phyloP scores from a whole-genome alignment of 352 stramenopile genomes.

The Globisporangium paroecandrum region DNA sequence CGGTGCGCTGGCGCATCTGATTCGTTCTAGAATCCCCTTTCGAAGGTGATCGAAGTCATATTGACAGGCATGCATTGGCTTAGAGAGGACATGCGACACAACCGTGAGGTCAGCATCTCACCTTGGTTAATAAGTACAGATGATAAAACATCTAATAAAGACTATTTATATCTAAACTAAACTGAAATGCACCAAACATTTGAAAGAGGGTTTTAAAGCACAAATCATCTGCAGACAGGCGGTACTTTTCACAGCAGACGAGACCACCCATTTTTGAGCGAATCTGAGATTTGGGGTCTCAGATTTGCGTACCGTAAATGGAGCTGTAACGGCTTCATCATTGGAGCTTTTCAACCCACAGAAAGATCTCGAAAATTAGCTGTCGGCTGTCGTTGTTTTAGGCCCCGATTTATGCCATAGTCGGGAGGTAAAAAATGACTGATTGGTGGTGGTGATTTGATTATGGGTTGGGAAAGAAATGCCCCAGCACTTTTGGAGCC shows the following conservation, averaged over 20 bases:
- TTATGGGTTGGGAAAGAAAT: background rate
- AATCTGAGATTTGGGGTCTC: background rate
- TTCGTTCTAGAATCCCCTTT: conserved; percentile 4
- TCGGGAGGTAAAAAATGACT: background rate
- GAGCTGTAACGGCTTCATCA: background rate
- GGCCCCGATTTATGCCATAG: background rate
- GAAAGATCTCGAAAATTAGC: background rate
- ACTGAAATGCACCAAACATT: no score
- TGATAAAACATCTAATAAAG: no score
- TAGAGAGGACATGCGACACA: background rate
- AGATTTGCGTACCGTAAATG: background rate
- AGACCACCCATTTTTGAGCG: background rate
- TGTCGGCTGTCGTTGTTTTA: background rate
- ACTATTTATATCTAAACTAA: no score
- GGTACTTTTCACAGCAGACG: background rate
- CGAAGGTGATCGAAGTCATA: background rate
- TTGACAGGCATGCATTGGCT: background rate
- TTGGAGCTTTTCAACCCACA: background rate
- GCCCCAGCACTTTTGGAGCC: background rate
- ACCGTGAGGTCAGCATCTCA: background rate
- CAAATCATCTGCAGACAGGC: background rate
- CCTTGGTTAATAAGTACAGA: background rate
- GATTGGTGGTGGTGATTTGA: background rate
- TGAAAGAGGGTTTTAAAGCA: background rate
- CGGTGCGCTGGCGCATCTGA: background rate